These are phyloP conservation scores for Fraxinus sp. DNA, from an alignment of 305 asterid species.

Conservation along the genomic window DNA sequence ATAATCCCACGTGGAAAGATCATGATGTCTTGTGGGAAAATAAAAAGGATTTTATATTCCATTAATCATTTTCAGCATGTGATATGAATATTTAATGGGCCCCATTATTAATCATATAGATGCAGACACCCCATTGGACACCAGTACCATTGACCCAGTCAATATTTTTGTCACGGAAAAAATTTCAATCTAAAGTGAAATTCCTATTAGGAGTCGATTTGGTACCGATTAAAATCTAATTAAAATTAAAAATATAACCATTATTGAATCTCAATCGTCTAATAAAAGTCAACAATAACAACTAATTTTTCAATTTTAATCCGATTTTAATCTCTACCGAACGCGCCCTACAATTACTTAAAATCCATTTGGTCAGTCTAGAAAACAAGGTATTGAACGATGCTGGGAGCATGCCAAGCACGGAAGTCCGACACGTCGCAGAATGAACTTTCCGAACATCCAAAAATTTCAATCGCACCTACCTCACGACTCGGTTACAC, in stretches of 20 bases:
- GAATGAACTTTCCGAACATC: background rate
- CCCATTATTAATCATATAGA: background rate
- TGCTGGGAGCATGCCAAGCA: background rate
- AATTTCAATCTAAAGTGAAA: background rate
- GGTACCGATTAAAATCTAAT: no score
- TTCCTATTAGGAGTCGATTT: background rate
- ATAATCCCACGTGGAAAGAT: background rate
- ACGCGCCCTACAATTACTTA: background rate
- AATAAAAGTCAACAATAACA: no score
- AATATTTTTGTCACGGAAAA: background rate
- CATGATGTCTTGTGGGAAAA: background rate
- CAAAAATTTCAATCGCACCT: background rate
- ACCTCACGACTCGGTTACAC: background rate
- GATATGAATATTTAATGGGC: background rate
- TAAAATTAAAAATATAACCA: no score
- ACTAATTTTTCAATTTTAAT: no score
- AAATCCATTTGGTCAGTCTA: background rate
- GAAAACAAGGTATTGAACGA: background rate
- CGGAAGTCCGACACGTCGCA: background rate
- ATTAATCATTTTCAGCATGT: background rate
- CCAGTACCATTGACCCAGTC: background rate
- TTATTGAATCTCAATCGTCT: no score
- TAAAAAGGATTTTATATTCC: background rate
- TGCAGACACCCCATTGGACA: background rate
- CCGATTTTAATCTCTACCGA: no score